These are phyloP conservation scores for Metarhizium album DNA, from an alignment of 2,329 filamentous ascomycete genomes.

Conservation along the genomic window DNA sequence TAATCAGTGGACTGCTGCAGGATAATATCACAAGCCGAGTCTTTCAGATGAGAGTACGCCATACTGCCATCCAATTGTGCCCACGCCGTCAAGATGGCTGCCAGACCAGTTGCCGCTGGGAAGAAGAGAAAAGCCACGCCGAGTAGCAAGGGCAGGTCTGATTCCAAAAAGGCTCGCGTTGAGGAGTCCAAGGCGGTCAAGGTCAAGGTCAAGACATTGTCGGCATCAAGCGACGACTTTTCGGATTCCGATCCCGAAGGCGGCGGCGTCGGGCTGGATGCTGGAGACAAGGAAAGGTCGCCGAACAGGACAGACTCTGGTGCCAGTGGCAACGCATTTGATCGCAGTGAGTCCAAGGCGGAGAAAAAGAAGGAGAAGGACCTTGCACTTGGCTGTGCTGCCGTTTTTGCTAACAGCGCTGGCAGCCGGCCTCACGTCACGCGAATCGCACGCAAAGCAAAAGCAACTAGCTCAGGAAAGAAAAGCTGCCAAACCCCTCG, in stretches of 20 bases:
- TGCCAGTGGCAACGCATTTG: constrained; percentile 27
- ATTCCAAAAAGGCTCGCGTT: constrained; percentile 41
- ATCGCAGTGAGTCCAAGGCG: constrained; percentile 26
- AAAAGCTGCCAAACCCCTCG: constrained; percentile 85
- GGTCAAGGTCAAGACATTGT: constrained; percentile 28
- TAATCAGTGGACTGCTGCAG: neutral
- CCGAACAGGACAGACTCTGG: constrained; percentile 20
- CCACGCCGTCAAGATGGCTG: constrained; percentile 29
- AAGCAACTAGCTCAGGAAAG: constrained; percentile 80
- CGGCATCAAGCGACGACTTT: constrained; percentile 24
- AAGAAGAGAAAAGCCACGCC: constrained; percentile 47
- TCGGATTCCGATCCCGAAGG: constrained; percentile 34
- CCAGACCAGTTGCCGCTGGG: constrained; percentile 34
- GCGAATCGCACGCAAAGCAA: constrained; percentile 88
- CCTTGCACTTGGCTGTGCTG: neutral
- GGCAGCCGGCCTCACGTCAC: constrained; percentile 39
- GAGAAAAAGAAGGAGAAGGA: neutral
- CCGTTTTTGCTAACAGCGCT: neutral
- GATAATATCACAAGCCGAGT: too few species aligned
- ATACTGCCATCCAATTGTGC: neutral
- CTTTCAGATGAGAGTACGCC: neutral
- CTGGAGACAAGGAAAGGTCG: constrained; percentile 24
- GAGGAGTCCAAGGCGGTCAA: constrained; percentile 20
- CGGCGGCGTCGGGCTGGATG: constrained; percentile 38
- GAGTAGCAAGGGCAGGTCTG: constrained; percentile 30